These are phyloP conservation scores for Naganishia antarctica DNA, from an alignment of 768 basidiomycete species.

Conservation along the genomic window DNA sequence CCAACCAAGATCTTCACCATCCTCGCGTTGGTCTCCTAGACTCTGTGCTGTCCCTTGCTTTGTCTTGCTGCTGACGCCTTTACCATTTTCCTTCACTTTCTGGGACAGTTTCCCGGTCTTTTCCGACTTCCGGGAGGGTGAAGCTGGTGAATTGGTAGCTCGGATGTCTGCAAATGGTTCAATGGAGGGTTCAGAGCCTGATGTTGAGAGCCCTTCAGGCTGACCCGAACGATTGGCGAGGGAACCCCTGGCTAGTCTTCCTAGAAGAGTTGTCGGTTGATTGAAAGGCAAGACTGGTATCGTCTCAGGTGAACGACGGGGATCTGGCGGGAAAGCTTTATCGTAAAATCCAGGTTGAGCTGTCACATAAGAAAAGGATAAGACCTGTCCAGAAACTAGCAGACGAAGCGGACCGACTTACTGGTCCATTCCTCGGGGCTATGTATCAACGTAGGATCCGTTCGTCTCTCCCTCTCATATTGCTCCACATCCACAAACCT, in stretches of 20 bases:
- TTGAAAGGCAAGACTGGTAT: too few species aligned
- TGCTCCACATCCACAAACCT: conserved; percentile 33
- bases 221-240: neutral
- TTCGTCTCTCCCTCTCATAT: neutral
- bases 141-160: neutral
- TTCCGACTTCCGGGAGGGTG: neutral
- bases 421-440: conserved; percentile 24
- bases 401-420: too few species aligned
- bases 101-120: neutral
- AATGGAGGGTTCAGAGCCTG: neutral
- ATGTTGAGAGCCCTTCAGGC: neutral
- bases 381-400: too few species aligned
- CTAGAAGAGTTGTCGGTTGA: conserved; percentile 12
- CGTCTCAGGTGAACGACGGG: neutral
- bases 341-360: conserved; percentile 18
- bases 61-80: neutral
- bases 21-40: neutral
- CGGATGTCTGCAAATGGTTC: conserved; percentile 10
- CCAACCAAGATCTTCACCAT: conserved; percentile 19
- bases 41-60: neutral
- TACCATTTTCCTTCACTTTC: neutral
- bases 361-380: neutral
- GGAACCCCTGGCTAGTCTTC: conserved; percentile 17
- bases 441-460: conserved; percentile 27
- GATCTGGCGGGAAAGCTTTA: conserved; percentile 12